Evolutionary conservation across 2,329 filamentous ascomycete species (phyloP).

Genomic region (Cephalotrichum gorgonifer): DNA sequence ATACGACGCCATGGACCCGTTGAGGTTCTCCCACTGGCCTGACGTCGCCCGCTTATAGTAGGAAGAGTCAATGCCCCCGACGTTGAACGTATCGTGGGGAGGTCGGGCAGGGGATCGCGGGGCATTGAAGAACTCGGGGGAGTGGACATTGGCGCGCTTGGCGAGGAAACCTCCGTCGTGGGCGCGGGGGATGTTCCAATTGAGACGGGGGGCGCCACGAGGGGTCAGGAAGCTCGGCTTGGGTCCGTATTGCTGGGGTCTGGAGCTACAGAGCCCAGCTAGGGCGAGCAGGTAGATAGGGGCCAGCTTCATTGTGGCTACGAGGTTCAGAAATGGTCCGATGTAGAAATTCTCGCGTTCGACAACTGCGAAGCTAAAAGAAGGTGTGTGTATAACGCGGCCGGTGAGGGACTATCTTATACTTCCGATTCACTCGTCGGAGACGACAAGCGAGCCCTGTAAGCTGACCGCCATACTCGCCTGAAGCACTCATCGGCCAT

Average conservation of each 20-base stretch:
- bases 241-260: neutral
- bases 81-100: neutral
- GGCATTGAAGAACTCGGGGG: neutral
- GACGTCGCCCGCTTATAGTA: neutral
- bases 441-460: no score
- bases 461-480: neutral
- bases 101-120: neutral
- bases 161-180: conserved; percentile 4
- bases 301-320: neutral
- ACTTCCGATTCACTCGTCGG: no score
- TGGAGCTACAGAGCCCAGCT: neutral
- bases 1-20: conserved; percentile 3
- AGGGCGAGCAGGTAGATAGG: neutral
- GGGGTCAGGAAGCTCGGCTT: neutral
- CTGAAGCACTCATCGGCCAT: neutral
- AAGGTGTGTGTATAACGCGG: neutral
- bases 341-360: neutral
- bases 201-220: neutral
- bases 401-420: neutral
- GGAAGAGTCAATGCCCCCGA: neutral
- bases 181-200: conserved; percentile 3
- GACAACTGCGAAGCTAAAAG: neutral
- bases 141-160: neutral
- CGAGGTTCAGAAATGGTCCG: no score
- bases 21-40: conserved; percentile 2